phyloP scores from a whole-genome alignment of 768 basidiomycete species.

The Clitopilus passeckerianus region DNA sequence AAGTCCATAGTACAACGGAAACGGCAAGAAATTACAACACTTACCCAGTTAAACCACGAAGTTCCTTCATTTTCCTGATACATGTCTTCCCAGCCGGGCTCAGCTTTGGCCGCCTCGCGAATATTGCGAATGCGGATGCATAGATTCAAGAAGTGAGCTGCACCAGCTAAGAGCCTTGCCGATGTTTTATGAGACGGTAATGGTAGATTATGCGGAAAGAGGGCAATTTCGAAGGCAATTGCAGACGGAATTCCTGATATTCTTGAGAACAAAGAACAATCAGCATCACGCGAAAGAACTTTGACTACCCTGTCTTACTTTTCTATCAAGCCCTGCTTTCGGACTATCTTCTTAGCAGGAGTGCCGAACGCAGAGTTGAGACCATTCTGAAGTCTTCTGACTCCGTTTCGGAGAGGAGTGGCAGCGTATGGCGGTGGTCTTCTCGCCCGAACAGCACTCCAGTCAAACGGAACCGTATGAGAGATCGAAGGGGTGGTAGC shows the following conservation, averaged over 20 bases:
- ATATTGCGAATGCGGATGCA: constrained; percentile 57
- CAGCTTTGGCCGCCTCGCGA: constrained; percentile 54
- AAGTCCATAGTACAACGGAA: constrained; percentile 2
- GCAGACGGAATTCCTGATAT: constrained; percentile 62
- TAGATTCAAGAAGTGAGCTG: constrained; percentile 66
- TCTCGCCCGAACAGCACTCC: constrained; percentile 75
- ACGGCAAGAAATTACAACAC: constrained; percentile 11
- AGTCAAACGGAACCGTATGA: constrained; percentile 77
- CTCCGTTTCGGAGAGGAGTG: constrained; percentile 48
- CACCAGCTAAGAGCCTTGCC: constrained; percentile 60
- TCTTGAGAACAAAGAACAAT: constrained; percentile 27
- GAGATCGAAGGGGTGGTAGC: constrained; percentile 70
- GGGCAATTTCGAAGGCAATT: constrained; percentile 73
- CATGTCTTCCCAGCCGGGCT: constrained; percentile 77
- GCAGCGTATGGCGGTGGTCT: constrained; percentile 65
- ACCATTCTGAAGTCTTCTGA: constrained; percentile 35
- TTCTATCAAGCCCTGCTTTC: constrained; percentile 62
- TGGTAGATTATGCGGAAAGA: constrained; percentile 80
- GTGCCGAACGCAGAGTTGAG: constrained; percentile 21
- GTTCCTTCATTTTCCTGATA: constrained; percentile 59
- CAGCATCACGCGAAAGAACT: not conserved
- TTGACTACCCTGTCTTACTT: constrained; percentile 40
- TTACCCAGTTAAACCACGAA: constrained; percentile 81
- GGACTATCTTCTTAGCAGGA: constrained; percentile 48
- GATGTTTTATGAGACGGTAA: constrained; percentile 62